phyloP scores from a whole-genome alignment of 371 early-diverging fungal species.

The Saksenaea oblongispora region DNA sequence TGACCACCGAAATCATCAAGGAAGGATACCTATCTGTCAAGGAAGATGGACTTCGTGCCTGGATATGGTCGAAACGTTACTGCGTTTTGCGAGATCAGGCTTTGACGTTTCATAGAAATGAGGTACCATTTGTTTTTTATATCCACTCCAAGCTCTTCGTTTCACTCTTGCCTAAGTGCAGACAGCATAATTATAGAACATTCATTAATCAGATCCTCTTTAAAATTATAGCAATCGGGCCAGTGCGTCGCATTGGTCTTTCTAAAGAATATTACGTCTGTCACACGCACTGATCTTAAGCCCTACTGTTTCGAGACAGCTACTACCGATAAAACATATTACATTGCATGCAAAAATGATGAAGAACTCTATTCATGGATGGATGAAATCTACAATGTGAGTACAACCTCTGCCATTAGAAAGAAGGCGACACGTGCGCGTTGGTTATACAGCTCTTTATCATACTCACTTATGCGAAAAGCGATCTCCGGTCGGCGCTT shows the following conservation, averaged over 20 bases:
- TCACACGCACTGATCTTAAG: constrained; percentile 71
- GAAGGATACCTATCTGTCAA: constrained; percentile 70
- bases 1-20: constrained; percentile 55
- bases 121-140: constrained; percentile 49
- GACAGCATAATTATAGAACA: constrained; percentile 33
- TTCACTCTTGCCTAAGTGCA: background rate
- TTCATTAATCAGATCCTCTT: background rate
- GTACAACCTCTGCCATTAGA: background rate
- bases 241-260: constrained; percentile 66
- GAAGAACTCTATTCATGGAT: constrained; percentile 89
- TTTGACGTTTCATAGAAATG: constrained; percentile 82
- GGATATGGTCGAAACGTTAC: constrained; percentile 88
- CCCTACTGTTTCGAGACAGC: constrained; percentile 78
- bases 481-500: constrained; percentile 56
- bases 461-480: constrained; percentile 15
- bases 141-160: background rate
- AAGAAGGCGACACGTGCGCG: constrained; percentile 45
- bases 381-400: constrained; percentile 79
- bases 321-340: constrained; percentile 74
- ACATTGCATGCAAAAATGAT: constrained; percentile 74
- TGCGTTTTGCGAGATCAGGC: constrained; percentile 81
- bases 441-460: constrained; percentile 8
- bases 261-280: constrained; percentile 71
- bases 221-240: constrained; percentile 30
- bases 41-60: constrained; percentile 75